These are phyloP conservation scores for Peronospora belbahrii DNA, from an alignment of 352 stramenopile species.

Conservation along the genomic window DNA sequence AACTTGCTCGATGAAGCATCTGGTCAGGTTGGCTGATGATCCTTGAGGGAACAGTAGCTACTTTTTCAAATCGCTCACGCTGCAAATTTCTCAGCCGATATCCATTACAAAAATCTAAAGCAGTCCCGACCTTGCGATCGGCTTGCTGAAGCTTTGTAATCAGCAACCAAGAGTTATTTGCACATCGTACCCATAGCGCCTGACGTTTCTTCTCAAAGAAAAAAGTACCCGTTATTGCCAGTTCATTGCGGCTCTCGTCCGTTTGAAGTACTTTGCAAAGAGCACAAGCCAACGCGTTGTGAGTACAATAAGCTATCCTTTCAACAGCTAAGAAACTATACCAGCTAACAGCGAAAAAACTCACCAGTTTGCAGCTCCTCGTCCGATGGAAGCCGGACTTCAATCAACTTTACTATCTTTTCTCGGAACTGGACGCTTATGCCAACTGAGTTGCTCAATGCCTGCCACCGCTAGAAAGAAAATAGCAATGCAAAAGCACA, in stretches of 20 bases:
- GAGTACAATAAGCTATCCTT: not conserved
- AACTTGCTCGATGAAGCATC: too few relatives aligned
- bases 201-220: constrained; percentile 73
- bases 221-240: constrained; percentile 30
- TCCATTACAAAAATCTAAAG: constrained; percentile 77
- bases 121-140: constrained; percentile 49
- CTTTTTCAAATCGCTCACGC: constrained; percentile 34
- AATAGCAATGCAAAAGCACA: not conserved
- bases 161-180: constrained; percentile 46
- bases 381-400: constrained; percentile 36
- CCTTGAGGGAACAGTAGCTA: too few relatives aligned
- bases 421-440: constrained; percentile 54
- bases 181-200: constrained; percentile 63
- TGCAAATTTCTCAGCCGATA: constrained; percentile 63
- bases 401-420: constrained; percentile 64
- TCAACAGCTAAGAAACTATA: too few relatives aligned
- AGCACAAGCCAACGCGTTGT: not conserved
- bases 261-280: constrained; percentile 12
- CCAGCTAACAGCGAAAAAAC: not conserved
- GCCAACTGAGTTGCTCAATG: constrained; percentile 66
- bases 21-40: too few relatives aligned
- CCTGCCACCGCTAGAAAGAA: constrained; percentile 59
- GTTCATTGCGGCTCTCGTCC: constrained; percentile 12
- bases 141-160: constrained; percentile 63
- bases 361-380: constrained; percentile 38